phyloP scores from a whole-genome alignment of 345 rosid genomes.

The Mangifera indica region DNA sequence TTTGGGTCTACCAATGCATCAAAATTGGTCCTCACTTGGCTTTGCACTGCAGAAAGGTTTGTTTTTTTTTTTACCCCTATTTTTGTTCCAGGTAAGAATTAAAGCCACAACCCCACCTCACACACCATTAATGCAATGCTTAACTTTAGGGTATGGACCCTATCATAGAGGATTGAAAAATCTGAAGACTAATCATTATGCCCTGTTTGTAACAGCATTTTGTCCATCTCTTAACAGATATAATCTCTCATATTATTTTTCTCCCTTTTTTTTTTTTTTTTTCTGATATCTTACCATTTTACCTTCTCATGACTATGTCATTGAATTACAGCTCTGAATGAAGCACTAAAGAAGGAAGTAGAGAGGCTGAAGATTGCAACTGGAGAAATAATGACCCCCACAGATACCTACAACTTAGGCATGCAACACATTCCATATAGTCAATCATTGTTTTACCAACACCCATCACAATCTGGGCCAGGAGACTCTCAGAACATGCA shows the following conservation, averaged over 20 bases:
- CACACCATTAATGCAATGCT: not conserved
- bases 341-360: conserved; percentile 85
- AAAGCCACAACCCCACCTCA: not conserved
- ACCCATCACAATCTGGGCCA: conserved; percentile 42
- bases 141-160: not conserved
- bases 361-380: conserved; percentile 76
- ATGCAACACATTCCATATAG: conserved; percentile 63
- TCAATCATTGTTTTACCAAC: conserved; percentile 45
- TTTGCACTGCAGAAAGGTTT: not conserved
- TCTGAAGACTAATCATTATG: not conserved
- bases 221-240: conserved; percentile 5
- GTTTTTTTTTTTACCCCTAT: not conserved
- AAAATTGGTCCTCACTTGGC: not conserved
- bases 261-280: not conserved
- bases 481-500: conserved; percentile 43
- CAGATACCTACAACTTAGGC: conserved; percentile 63
- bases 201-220: not conserved
- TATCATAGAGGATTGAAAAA: not conserved
- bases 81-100: not conserved
- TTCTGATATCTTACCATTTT: not conserved
- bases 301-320: conserved; percentile 15
- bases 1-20: not conserved
- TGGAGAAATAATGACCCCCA: conserved; percentile 58
- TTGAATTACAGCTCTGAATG: conserved; percentile 58
- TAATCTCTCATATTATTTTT: conserved; percentile 12